Percentiles rank a stretch among this genome's conserved stretches.
phyloP scores from a whole-genome alignment of 1,139 yeast genomes.

The Geotrichum australiense region DNA sequence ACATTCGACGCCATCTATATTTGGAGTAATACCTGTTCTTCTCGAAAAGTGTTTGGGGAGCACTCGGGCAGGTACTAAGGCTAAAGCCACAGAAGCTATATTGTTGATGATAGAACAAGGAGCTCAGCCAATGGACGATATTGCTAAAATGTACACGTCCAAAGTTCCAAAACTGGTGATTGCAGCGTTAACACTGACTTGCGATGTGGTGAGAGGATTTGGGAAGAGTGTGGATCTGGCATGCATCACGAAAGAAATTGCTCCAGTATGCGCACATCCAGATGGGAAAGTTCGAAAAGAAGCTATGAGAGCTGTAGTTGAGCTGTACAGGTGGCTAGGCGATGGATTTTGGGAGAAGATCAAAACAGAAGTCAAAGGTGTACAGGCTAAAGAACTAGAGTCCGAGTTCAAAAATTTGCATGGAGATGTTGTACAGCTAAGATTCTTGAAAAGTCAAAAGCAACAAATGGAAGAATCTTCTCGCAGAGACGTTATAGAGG shows the following conservation, averaged over 20 bases:
- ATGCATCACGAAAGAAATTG: conserved; percentile 50
- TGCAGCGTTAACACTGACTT: conserved; percentile 53
- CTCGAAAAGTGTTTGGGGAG: conserved; percentile 83
- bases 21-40: conserved; percentile 57
- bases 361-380: conserved; percentile 74
- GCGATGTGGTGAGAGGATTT: conserved; percentile 51
- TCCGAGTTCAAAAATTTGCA: conserved; percentile 55
- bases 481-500: conserved; percentile 46
- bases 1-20: no score
- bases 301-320: conserved; percentile 62
- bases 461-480: conserved; percentile 35
- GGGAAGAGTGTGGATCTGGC: conserved; percentile 65
- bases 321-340: conserved; percentile 72
- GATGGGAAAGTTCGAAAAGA: conserved; percentile 83
- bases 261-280: conserved; percentile 75
- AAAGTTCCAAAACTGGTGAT: conserved; percentile 75
- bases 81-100: conserved; percentile 57
- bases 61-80: conserved; percentile 67
- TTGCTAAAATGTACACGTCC: conserved; percentile 55
- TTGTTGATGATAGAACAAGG: conserved; percentile 60
- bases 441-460: conserved; percentile 49
- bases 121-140: conserved; percentile 57
- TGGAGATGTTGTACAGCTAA: conserved; percentile 45
- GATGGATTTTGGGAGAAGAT: conserved; percentile 52
- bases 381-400: conserved; percentile 81